Conservation (phyloP, 148 eudicot species). For the Spergularia marina region DNA sequence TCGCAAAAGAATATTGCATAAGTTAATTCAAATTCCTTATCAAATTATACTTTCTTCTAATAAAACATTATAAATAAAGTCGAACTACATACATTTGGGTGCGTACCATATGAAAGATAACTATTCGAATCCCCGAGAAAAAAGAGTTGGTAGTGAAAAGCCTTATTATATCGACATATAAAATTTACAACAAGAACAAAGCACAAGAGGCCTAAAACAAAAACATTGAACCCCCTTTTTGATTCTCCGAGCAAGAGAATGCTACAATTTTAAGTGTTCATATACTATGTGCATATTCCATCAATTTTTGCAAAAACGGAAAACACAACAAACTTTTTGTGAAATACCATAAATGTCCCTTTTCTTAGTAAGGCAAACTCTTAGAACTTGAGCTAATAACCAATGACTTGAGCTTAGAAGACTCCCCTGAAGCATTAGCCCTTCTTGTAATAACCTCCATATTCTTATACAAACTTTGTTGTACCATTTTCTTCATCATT, state of each 20-base stretch:
- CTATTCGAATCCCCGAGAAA: too few species aligned
- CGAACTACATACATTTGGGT: too few species aligned
- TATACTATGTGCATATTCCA: constrained; percentile 21
- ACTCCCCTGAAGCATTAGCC: constrained; percentile 54
- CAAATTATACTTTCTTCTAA: too few species aligned
- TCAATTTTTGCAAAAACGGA: neutral
- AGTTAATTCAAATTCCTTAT: too few species aligned
- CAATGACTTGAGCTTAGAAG: constrained; percentile 67
- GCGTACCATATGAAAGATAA: too few species aligned
- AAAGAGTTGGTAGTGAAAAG: neutral
- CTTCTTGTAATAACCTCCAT: constrained; percentile 78
- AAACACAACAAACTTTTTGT: neutral
- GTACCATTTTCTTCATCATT: constrained; percentile 77
- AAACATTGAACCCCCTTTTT: neutral
- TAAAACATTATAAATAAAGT: too few species aligned
- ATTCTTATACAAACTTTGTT: constrained; percentile 70
- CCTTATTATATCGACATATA: neutral
- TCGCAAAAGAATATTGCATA: too few species aligned
- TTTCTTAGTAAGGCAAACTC: constrained; percentile 72
- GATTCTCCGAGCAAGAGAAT: constrained; percentile 22
- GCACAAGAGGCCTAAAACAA: constrained; percentile 13
- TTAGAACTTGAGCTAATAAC: constrained; percentile 81
- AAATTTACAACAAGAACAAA: constrained; percentile 20
- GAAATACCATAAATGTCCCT: neutral
- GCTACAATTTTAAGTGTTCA: neutral